Conservation (phyloP, 2,329 filamentous ascomycete genomes). For the Trichoderma sp. region DNA sequence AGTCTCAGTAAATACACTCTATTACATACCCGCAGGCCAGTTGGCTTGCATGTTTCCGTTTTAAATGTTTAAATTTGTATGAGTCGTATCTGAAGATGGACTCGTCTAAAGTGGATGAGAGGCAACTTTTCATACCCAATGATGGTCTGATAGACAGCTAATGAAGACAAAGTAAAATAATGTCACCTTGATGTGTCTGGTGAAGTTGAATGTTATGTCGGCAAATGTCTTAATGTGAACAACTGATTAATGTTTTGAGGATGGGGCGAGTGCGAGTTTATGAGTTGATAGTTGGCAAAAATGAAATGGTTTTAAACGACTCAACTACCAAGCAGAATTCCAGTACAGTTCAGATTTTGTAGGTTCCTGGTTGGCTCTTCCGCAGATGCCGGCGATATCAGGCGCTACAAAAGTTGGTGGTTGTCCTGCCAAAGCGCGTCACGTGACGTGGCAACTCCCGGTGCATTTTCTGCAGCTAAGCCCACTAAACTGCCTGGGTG, state of each 20-base stretch:
- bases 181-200: conserved; percentile 11
- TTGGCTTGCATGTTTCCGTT: conserved; percentile 39
- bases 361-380: neutral
- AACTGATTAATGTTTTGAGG: neutral
- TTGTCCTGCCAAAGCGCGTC: neutral
- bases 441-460: neutral
- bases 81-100: conserved; percentile 37
- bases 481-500: neutral
- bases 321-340: neutral
- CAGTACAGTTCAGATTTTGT: neutral
- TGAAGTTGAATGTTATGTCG: conserved; percentile 9
- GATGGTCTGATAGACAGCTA: conserved; percentile 41
- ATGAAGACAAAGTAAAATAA: conserved; percentile 45
- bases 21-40: conserved; percentile 40
- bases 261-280: neutral
- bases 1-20: conserved; percentile 61
- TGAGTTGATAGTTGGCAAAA: neutral
- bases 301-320: neutral
- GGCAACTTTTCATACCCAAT: conserved; percentile 40
- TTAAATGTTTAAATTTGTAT: conserved; percentile 41
- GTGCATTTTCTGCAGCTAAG: neutral
- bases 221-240: neutral
- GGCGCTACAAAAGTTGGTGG: neutral
- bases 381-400: neutral
- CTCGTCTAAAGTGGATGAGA: conserved; percentile 36